These are phyloP conservation scores for Aspergillus sp. DNA, from an alignment of 2,329 filamentous ascomycete species.

Conservation along the genomic window DNA sequence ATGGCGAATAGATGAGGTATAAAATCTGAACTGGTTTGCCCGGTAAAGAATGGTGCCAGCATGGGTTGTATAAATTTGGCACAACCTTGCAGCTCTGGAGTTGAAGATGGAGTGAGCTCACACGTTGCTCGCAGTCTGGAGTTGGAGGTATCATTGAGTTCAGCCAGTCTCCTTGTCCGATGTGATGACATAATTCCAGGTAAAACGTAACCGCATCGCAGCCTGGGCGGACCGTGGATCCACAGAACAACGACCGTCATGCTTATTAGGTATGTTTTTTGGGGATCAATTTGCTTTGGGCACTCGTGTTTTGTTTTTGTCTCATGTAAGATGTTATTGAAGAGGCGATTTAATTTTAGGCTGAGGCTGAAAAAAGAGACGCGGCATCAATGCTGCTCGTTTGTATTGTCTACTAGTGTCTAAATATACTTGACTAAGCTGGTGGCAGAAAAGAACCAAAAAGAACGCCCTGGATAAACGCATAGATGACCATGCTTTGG, in stretches of 20 bases:
- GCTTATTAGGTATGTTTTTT: background rate
- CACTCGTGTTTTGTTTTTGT: no score
- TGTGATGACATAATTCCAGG: slow-evolving; percentile 23
- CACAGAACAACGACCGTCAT: background rate
- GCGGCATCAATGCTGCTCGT: no score
- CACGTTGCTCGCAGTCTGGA: slow-evolving; percentile 7
- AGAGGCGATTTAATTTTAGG: no score
- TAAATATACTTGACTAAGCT: slow-evolving; percentile 47
- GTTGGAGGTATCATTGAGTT: slow-evolving; percentile 3
- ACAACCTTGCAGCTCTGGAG: slow-evolving; percentile 5
- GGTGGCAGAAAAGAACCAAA: slow-evolving; percentile 91
- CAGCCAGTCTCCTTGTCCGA: slow-evolving; percentile 7
- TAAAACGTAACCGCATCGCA: slow-evolving; percentile 12
- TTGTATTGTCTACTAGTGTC: no score
- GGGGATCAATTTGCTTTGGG: no score
- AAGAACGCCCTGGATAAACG: slow-evolving; percentile 71
- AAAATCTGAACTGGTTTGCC: background rate
- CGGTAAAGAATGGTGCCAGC: background rate
- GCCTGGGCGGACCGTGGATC: slow-evolving; percentile 8
- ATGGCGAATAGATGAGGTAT: background rate
- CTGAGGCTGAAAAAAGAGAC: no score
- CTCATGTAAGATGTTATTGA: no score
- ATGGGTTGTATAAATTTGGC: slow-evolving; percentile 5
- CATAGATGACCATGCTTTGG: slow-evolving; percentile 75
- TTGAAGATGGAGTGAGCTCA: slow-evolving; percentile 12